A percentile compares a stretch with the other conserved stretches of the same genome.
Evolutionary conservation across 176 grass and related monocot species (phyloP).

Genomic region (Zizania latifolia): DNA sequence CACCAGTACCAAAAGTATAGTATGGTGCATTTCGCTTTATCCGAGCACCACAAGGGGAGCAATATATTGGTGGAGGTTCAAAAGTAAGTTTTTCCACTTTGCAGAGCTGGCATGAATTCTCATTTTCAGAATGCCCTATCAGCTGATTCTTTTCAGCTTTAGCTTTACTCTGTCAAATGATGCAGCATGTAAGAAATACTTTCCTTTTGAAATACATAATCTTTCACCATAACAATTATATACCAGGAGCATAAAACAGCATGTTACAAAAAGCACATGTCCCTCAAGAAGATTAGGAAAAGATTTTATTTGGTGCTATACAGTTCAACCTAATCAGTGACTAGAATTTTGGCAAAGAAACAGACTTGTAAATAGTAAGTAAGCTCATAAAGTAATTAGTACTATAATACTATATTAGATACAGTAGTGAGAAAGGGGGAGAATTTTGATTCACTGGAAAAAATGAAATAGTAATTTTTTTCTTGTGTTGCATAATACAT

Average conservation of each 20-base stretch:
- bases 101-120: constrained; percentile 98
- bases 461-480: neutral
- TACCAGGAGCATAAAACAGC: neutral
- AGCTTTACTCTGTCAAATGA: constrained; percentile 78
- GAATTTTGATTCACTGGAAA: neutral
- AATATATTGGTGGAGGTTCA: constrained; percentile 98
- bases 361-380: neutral
- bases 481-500: neutral
- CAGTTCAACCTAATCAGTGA: neutral
- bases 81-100: constrained; percentile 97
- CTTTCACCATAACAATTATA: constrained; percentile 18
- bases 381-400: constrained; percentile 1
- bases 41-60: constrained; percentile 80
- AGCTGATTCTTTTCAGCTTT: constrained; percentile 99
- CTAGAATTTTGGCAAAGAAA: neutral
- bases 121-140: constrained; percentile 79
- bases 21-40: constrained; percentile 98
- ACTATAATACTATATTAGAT: neutral
- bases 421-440: neutral
- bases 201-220: constrained; percentile 18
- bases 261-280: constrained; percentile 15
- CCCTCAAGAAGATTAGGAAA: neutral
- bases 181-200: constrained; percentile 16
- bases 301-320: neutral
- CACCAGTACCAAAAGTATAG: constrained; percentile 80